Percentiles rank a stretch among this genome's conserved stretches.
Evolutionary conservation across 2,329 filamentous ascomycete genomes (phyloP).

Genomic region (Penicillium sp.): DNA sequence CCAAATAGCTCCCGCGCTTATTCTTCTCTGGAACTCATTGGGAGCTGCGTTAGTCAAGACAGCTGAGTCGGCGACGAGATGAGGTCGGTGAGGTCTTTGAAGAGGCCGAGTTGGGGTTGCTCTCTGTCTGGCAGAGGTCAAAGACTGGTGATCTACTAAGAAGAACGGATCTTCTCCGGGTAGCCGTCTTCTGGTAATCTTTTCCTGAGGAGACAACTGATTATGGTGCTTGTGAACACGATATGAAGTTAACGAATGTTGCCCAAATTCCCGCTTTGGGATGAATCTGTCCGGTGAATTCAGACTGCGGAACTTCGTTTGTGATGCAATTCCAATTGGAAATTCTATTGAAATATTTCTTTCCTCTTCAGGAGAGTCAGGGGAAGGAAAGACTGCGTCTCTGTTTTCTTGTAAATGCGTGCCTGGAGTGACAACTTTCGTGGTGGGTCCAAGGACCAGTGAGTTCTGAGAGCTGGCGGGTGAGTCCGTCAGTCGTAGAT

Average conservation of each 20-base stretch:
- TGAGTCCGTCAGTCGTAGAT: constrained; percentile 22
- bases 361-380: constrained; percentile 15
- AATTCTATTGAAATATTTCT: constrained; percentile 23
- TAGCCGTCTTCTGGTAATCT: constrained; percentile 48
- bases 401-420: constrained; percentile 21
- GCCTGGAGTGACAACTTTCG: background rate
- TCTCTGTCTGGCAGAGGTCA: constrained; percentile 16
- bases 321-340: constrained; percentile 14
- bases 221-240: constrained; percentile 55
- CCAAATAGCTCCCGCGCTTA: constrained; percentile 74
- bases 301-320: constrained; percentile 25
- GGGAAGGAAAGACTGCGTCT: background rate
- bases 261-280: constrained; percentile 49
- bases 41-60: constrained; percentile 18
- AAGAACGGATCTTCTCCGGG: constrained; percentile 58
- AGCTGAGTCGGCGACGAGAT: constrained; percentile 36
- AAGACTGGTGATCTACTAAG: constrained; percentile 37
- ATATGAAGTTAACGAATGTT: constrained; percentile 54
- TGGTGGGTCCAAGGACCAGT: constrained; percentile 7
- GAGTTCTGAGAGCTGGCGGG: constrained; percentile 16
- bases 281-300: constrained; percentile 63
- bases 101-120: constrained; percentile 21
- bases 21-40: constrained; percentile 47
- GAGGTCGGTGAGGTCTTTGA: constrained; percentile 38
- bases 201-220: constrained; percentile 53